Conservation (phyloP, 2,329 filamentous ascomycete genomes). For the Colletotrichum gigasporum region DNA sequence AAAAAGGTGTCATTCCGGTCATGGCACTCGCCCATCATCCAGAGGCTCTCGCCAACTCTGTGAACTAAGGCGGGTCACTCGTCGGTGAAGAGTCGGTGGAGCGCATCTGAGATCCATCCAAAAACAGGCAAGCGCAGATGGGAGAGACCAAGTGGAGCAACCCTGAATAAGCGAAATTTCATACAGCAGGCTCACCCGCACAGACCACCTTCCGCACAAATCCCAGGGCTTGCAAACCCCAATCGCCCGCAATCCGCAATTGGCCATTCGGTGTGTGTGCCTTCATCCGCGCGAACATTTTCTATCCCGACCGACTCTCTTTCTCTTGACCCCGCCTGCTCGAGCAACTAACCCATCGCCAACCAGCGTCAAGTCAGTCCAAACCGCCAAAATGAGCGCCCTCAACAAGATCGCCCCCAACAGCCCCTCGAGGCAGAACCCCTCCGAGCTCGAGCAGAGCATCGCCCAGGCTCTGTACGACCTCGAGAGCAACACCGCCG, state of each 20-base stretch:
- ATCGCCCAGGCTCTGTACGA: constrained; percentile 98
- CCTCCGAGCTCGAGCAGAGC: constrained; percentile 96
- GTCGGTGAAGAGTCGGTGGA: too few species aligned
- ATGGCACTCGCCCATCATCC: not conserved
- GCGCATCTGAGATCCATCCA: not conserved
- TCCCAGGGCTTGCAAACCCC: constrained; percentile 36
- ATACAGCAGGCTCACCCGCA: too few species aligned
- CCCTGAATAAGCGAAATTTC: not conserved
- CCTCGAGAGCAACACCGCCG: constrained; percentile 98
- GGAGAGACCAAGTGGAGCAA: not conserved
- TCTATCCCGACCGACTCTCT: not conserved
- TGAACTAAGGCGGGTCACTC: too few species aligned
- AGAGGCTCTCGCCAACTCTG: not conserved
- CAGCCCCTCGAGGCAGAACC: constrained; percentile 95
- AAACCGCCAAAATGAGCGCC: constrained; percentile 70
- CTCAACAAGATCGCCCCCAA: constrained; percentile 99
- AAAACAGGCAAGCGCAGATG: not conserved
- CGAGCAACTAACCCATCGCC: constrained; percentile 32
- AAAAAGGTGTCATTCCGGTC: too few species aligned
- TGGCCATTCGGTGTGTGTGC: not conserved
- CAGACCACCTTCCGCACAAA: constrained; percentile 1
- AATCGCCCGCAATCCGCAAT: constrained; percentile 21
- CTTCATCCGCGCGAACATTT: constrained; percentile 9
- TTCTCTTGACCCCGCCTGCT: constrained; percentile 19
- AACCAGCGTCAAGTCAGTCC: constrained; percentile 36